These are phyloP conservation scores for Fusarium dlaminii DNA, from an alignment of 2,329 filamentous ascomycete genomes.

Conservation along the genomic window DNA sequence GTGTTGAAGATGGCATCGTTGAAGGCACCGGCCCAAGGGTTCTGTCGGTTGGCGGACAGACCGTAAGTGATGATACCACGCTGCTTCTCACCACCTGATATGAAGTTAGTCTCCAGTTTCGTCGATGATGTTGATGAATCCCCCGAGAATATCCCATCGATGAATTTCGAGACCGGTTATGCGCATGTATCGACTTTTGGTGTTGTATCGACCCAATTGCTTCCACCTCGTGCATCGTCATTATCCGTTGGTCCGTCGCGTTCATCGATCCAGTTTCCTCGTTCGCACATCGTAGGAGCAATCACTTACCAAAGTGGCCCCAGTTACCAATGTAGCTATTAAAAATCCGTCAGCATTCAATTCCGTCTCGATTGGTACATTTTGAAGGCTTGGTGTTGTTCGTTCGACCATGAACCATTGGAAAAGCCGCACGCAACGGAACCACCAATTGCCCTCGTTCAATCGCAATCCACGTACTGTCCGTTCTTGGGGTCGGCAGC, in stretches of 20 bases:
- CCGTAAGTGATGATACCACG: constrained; percentile 76
- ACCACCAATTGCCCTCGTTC: constrained; percentile 30
- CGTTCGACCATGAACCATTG: constrained; percentile 14
- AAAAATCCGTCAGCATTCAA: constrained; percentile 37
- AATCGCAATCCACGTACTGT: constrained; percentile 46
- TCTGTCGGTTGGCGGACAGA: constrained; percentile 87
- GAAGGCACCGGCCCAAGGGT: constrained; percentile 79
- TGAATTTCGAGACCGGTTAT: not conserved
- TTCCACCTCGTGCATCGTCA: constrained; percentile 12
- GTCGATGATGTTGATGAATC: not conserved
- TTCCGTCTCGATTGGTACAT: constrained; percentile 12
- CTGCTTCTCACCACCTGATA: constrained; percentile 66
- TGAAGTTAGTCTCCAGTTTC: constrained; percentile 35
- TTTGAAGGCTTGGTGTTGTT: constrained; percentile 17
- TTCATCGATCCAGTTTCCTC: constrained; percentile 26
- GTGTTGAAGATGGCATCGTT: constrained; percentile 95
- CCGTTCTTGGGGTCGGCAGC: constrained; percentile 49
- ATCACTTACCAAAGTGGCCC: constrained; percentile 77
- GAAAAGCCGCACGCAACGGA: constrained; percentile 48
- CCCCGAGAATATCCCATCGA: not conserved
- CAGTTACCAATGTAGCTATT: constrained; percentile 77
- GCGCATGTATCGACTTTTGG: not conserved
- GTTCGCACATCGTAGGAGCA: constrained; percentile 25
- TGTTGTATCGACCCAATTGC: constrained; percentile 27
- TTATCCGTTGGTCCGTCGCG: constrained; percentile 39